Conservation (phyloP, 2,329 filamentous ascomycete genomes). For the Fusarium coicis region DNA sequence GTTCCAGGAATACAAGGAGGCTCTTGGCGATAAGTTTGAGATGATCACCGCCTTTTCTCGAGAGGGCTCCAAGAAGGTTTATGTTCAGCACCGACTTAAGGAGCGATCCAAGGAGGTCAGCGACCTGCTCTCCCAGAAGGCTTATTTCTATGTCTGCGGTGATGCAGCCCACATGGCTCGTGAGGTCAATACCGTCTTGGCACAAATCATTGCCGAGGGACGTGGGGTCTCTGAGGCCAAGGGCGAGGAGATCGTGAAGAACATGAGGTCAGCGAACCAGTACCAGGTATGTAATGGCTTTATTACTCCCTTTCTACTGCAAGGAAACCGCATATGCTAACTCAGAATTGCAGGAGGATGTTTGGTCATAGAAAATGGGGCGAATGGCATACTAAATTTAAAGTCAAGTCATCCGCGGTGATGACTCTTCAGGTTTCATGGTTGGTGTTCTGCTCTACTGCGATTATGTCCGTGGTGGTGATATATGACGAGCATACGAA, state of each 20-base stretch:
- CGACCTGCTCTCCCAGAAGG: conserved; percentile 84
- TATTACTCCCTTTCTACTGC: not conserved
- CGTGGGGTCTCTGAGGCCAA: conserved; percentile 85
- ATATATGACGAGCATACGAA: conserved; percentile 39
- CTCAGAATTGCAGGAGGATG: conserved; percentile 67
- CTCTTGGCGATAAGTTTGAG: conserved; percentile 88
- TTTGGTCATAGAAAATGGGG: conserved; percentile 68
- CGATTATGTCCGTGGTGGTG: conserved; percentile 8
- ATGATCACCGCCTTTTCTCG: conserved; percentile 96
- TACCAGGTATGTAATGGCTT: conserved; percentile 78
- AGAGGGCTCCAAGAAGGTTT: conserved; percentile 87
- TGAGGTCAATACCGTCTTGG: conserved; percentile 88
- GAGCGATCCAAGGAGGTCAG: conserved; percentile 87
- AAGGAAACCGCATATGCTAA: conserved; percentile 24
- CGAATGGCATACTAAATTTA: conserved; percentile 25
- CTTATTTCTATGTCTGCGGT: conserved; percentile 98
- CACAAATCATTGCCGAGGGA: conserved; percentile 86
- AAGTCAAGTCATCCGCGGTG: conserved; percentile 37
- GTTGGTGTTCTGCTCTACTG: conserved; percentile 37
- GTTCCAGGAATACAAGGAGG: conserved; percentile 80
- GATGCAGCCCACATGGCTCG: conserved; percentile 98
- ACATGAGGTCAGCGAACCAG: conserved; percentile 92
- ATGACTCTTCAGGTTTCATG: conserved; percentile 39
- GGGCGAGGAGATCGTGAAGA: conserved; percentile 96
- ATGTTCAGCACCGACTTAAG: conserved; percentile 92